A percentile compares a stretch with the other conserved stretches of the same genome.
Conservation (phyloP, 1,139 yeast species). For the Nakaseomyces glabratus region DNA sequence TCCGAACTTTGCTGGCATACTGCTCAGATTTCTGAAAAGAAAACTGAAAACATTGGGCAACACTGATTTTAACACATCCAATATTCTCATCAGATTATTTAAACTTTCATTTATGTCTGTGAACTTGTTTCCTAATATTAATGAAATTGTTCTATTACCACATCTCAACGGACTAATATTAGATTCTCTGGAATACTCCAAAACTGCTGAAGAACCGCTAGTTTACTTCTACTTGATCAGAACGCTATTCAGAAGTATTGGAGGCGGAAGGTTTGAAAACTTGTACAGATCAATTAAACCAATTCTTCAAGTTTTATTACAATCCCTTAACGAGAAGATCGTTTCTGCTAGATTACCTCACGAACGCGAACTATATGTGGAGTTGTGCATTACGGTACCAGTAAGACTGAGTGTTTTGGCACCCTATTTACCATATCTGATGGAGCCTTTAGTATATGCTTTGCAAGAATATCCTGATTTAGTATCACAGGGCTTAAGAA, state of each 20-base stretch:
- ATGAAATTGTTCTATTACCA: slow-evolving; percentile 80
- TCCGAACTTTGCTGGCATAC: slow-evolving; percentile 82
- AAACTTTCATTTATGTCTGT: slow-evolving; percentile 94
- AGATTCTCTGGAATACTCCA: slow-evolving; percentile 69
- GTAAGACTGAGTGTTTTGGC: slow-evolving; percentile 87
- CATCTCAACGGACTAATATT: slow-evolving; percentile 77
- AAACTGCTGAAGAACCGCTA: slow-evolving; percentile 86
- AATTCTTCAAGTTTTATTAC: slow-evolving; percentile 73
- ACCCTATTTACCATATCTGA: slow-evolving; percentile 79
- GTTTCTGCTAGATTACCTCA: slow-evolving; percentile 78
- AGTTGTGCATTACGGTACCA: slow-evolving; percentile 89
- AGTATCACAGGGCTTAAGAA: slow-evolving; percentile 87
- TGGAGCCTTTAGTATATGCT: slow-evolving; percentile 87
- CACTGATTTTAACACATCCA: slow-evolving; percentile 68
- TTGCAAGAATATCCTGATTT: slow-evolving; percentile 84
- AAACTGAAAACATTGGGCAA: slow-evolving; percentile 75
- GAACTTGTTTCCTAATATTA: slow-evolving; percentile 76
- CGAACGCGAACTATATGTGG: slow-evolving; percentile 89
- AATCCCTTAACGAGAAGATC: slow-evolving; percentile 74
- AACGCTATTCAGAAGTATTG: slow-evolving; percentile 84
- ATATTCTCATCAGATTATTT: slow-evolving; percentile 74
- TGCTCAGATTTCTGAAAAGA: slow-evolving; percentile 65
- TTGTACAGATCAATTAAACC: slow-evolving; percentile 91
- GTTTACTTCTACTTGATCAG: slow-evolving; percentile 83
- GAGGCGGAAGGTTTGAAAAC: slow-evolving; percentile 91